A percentile compares a stretch with the other conserved stretches of the same genome.
Conservation (phyloP, 768 basidiomycete species). For the Asterophora parasitica region DNA sequence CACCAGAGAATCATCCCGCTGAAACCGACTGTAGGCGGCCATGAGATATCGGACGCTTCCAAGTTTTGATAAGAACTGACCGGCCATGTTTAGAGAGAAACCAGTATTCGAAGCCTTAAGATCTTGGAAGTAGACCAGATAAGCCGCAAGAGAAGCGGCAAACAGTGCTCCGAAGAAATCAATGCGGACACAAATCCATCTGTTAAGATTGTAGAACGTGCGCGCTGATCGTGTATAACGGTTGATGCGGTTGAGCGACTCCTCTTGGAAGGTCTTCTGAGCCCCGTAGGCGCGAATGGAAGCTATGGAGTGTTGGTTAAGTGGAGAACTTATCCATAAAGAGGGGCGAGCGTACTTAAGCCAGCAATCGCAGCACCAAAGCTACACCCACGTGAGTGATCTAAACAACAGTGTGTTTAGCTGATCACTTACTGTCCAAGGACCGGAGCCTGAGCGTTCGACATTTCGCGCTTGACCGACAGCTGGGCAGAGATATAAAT, state of each 20-base stretch:
- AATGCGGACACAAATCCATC: constrained; percentile 45
- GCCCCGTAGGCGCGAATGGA: constrained; percentile 67
- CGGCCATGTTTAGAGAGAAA: constrained; percentile 53
- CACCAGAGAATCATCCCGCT: constrained; percentile 49
- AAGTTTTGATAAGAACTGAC: constrained; percentile 26
- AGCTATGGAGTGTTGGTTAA: constrained; percentile 20
- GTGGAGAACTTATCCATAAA: not conserved
- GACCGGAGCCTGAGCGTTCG: constrained; percentile 32
- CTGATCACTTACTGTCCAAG: constrained; percentile 36
- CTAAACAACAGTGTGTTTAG: constrained; percentile 8
- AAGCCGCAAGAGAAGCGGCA: constrained; percentile 48
- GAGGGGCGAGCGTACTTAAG: constrained; percentile 29
- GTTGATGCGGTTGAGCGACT: constrained; percentile 50
- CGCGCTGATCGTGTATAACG: constrained; percentile 41
- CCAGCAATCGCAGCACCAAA: constrained; percentile 58
- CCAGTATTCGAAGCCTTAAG: constrained; percentile 40
- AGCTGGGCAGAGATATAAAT: constrained; percentile 44
- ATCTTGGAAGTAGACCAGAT: constrained; percentile 43
- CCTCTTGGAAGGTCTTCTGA: constrained; percentile 39
- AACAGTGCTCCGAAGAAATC: constrained; percentile 56
- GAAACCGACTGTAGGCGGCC: constrained; percentile 38
- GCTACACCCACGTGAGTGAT: constrained; percentile 18
- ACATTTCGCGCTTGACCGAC: constrained; percentile 45
- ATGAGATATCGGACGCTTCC: constrained; percentile 21
- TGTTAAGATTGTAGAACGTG: constrained; percentile 50